These are phyloP conservation scores for Mimosa pudica DNA, from an alignment of 306 rosid genomes.

Conservation along the genomic window DNA sequence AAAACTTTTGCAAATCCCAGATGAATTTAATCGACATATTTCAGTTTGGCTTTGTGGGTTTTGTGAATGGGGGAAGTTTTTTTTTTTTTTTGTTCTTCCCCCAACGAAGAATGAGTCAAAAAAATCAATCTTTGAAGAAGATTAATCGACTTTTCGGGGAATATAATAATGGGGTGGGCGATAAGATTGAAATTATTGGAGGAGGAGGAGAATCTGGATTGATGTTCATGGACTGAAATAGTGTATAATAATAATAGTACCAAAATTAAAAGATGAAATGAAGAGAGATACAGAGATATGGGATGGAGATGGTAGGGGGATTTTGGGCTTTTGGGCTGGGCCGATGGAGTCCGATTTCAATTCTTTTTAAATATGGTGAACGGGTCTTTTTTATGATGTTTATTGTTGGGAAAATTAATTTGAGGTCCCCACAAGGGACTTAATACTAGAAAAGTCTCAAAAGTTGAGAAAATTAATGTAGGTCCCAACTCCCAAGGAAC, in stretches of 20 bases:
- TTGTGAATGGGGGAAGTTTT: not conserved
- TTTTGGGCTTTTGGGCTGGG: not conserved
- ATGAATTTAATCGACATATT: conserved; percentile 57
- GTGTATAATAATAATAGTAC: not conserved
- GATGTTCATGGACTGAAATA: not conserved
- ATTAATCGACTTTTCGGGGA: not conserved
- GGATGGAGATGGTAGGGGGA: not conserved
- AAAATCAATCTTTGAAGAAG: not conserved
- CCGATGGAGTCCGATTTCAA: not conserved
- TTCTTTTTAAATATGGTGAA: too few relatives aligned
- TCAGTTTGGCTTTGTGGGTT: not conserved
- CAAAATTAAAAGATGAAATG: too few relatives aligned
- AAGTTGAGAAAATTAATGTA: too few relatives aligned
- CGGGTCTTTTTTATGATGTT: too few relatives aligned
- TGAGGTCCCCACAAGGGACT: too few relatives aligned
- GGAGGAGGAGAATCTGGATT: not conserved
- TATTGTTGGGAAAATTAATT: too few relatives aligned
- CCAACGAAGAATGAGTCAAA: not conserved
- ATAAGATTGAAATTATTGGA: too few relatives aligned
- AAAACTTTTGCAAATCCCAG: conserved; percentile 54
- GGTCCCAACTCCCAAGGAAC: too few relatives aligned
- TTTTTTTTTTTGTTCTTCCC: too few relatives aligned
- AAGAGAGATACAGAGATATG: not conserved
- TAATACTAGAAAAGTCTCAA: too few relatives aligned
- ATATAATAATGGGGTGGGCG: not conserved